Conservation (phyloP, 192 early-diverging fungal genomes). For the Entomortierella parvispora region DNA sequence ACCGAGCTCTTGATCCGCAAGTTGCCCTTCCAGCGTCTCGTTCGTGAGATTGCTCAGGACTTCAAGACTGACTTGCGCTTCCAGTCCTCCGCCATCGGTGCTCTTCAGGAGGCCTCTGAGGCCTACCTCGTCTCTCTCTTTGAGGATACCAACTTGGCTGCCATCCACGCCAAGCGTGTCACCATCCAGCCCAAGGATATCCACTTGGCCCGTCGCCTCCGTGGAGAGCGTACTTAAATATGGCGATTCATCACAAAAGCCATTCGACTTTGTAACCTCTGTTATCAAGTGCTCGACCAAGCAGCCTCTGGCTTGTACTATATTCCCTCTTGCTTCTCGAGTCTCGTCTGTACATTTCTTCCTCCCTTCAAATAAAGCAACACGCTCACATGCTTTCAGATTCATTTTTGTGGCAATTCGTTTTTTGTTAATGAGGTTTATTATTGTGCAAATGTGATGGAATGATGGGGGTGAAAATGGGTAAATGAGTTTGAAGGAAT, state of each 20-base stretch:
- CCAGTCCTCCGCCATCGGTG: slow-evolving; percentile 98
- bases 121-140: too few species aligned
- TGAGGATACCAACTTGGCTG: slow-evolving; percentile 99
- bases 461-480: too few species aligned
- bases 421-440: too few species aligned
- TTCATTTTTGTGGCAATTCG: too few species aligned
- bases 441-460: too few species aligned
- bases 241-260: too few species aligned
- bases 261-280: not conserved
- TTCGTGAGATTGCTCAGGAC: slow-evolving; percentile 98
- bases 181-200: slow-evolving; percentile 99
- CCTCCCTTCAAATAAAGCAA: too few species aligned
- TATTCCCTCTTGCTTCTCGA: not conserved
- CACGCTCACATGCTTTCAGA: too few species aligned
- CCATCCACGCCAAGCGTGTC: slow-evolving; percentile 98
- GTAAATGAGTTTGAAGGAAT: not conserved
- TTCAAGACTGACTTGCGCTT: slow-evolving; percentile 99
- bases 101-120: too few species aligned
- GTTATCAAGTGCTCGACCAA: not conserved
- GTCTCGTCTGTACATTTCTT: slow-evolving; percentile 4
- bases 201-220: slow-evolving; percentile 95
- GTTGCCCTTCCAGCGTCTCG: too few species aligned
- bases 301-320: too few species aligned
- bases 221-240: slow-evolving; percentile 84
- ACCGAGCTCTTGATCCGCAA: too few species aligned